Evolutionary conservation across 371 early-diverging fungal species (phyloP).

Genomic region (Zopfochytrium polystomum): DNA sequence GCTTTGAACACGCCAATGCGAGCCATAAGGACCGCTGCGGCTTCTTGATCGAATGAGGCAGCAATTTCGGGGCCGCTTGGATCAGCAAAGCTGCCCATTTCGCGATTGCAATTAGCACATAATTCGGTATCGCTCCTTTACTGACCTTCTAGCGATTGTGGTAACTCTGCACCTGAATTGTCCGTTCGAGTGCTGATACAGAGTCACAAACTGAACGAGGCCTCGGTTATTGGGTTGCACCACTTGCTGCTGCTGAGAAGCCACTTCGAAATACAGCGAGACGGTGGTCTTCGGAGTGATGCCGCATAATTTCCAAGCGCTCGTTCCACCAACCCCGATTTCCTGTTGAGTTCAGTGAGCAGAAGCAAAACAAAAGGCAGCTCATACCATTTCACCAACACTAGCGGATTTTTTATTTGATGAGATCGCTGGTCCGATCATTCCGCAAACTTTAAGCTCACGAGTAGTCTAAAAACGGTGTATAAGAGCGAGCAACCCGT

Average conservation of each 20-base stretch:
- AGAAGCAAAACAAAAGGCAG: background rate
- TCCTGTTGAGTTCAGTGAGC: slow-evolving; percentile 50
- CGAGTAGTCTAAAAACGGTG: slow-evolving; percentile 68
- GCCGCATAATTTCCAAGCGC: slow-evolving; percentile 92
- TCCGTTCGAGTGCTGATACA: slow-evolving; percentile 93
- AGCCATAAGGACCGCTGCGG: slow-evolving; percentile 97
- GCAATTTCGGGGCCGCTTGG: slow-evolving; percentile 85
- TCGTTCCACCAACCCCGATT: slow-evolving; percentile 94
- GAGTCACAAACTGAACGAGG: slow-evolving; percentile 90
- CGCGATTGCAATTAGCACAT: too few relatives aligned
- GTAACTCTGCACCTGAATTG: slow-evolving; percentile 91
- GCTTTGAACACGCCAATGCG: slow-evolving; percentile 97
- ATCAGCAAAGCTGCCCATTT: slow-evolving; percentile 69
- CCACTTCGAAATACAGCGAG: slow-evolving; percentile 95
- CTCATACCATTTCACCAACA: slow-evolving; percentile 87
- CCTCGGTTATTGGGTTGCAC: slow-evolving; percentile 85
- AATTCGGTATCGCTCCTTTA: too few relatives aligned
- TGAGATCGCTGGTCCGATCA: slow-evolving; percentile 93
- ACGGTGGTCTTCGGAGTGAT: slow-evolving; percentile 82
- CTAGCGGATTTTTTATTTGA: slow-evolving; percentile 83
- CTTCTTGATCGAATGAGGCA: slow-evolving; percentile 98
- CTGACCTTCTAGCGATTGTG: slow-evolving; percentile 78
- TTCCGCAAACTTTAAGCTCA: slow-evolving; percentile 92
- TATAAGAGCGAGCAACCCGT: background rate
- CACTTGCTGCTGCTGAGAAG: slow-evolving; percentile 60